Percentiles rank a stretch among this genome's conserved stretches.
These are phyloP conservation scores for Penicillium occitanis DNA, from an alignment of 2,329 filamentous ascomycete genomes.

Conservation along the genomic window DNA sequence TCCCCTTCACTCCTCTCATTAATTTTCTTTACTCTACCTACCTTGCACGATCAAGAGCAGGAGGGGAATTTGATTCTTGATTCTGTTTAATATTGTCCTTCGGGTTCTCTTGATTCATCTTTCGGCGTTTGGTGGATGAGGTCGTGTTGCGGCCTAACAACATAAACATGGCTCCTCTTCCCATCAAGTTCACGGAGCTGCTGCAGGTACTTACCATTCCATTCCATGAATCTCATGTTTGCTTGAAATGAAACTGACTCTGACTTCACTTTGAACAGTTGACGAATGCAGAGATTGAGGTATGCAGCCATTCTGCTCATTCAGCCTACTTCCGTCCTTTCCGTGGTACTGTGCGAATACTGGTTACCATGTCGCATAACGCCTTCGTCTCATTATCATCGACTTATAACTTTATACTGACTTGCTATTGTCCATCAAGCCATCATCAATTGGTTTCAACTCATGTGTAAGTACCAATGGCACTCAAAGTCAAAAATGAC, in stretches of 20 bases:
- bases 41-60: slow-evolving; percentile 10
- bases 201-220: slow-evolving; percentile 56
- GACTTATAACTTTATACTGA: slow-evolving; percentile 16
- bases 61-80: slow-evolving; percentile 16
- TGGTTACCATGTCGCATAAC: slow-evolving; percentile 9
- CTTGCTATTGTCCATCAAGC: slow-evolving; percentile 44
- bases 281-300: slow-evolving; percentile 55
- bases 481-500: slow-evolving; percentile 20
- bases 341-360: slow-evolving; percentile 10
- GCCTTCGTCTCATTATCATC: neutral
- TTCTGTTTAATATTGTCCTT: slow-evolving; percentile 8
- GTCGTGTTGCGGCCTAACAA: slow-evolving; percentile 42
- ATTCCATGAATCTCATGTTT: no score
- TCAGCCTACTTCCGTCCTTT: slow-evolving; percentile 23
- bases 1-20: slow-evolving; percentile 15
- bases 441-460: slow-evolving; percentile 78
- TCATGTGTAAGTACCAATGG: slow-evolving; percentile 65
- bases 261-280: slow-evolving; percentile 41
- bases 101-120: slow-evolving; percentile 16
- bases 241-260: slow-evolving; percentile 33
- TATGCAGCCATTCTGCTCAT: slow-evolving; percentile 40
- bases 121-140: slow-evolving; percentile 44
- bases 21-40: slow-evolving; percentile 14
- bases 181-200: slow-evolving; percentile 91
- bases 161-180: slow-evolving; percentile 63